Percentiles rank a stretch among this genome's conserved stretches.
These are phyloP conservation scores for Gaultheria prostrata DNA, from an alignment of 148 eudicot species.

Conservation along the genomic window DNA sequence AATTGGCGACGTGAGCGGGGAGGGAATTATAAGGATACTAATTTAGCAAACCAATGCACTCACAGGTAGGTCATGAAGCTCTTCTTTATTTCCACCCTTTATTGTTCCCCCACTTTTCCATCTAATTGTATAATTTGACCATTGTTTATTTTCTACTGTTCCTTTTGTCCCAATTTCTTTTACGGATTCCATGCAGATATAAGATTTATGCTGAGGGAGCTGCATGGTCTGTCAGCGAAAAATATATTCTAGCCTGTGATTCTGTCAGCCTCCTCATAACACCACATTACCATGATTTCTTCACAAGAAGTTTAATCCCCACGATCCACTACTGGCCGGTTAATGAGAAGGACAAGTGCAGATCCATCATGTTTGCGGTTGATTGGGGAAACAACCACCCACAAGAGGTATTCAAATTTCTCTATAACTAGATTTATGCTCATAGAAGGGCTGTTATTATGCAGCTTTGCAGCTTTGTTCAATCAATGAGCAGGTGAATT, in stretches of 20 bases:
- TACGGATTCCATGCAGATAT: slow-evolving; percentile 32
- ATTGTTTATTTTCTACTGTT: neutral
- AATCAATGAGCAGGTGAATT: neutral
- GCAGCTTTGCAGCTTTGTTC: neutral
- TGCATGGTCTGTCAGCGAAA: slow-evolving; percentile 58
- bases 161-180: neutral
- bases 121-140: neutral
- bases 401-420: slow-evolving; percentile 28
- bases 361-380: slow-evolving; percentile 45
- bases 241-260: slow-evolving; percentile 55
- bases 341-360: slow-evolving; percentile 28
- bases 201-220: slow-evolving; percentile 52
- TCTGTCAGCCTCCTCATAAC: slow-evolving; percentile 45
- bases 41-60: slow-evolving; percentile 47
- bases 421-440: neutral
- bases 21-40: slow-evolving; percentile 26
- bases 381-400: slow-evolving; percentile 48
- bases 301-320: slow-evolving; percentile 48
- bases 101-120: neutral
- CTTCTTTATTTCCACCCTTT: neutral
- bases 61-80: slow-evolving; percentile 31
- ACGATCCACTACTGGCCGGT: slow-evolving; percentile 57
- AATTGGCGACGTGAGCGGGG: slow-evolving; percentile 26
- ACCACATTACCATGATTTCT: slow-evolving; percentile 46
- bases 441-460: neutral